phyloP scores from a whole-genome alignment of 148 eudicot species.

The Bassia scoparia region DNA sequence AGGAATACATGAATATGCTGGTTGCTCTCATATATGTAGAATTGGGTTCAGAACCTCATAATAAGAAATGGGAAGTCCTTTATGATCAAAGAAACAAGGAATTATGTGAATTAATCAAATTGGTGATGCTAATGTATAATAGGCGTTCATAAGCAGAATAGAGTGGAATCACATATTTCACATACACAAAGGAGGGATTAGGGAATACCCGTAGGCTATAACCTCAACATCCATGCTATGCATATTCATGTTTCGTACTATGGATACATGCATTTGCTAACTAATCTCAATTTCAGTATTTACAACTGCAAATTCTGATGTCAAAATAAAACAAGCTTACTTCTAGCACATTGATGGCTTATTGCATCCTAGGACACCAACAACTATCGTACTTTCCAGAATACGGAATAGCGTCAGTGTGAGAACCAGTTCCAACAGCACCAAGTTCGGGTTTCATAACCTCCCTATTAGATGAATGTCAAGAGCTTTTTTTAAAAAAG shows the following conservation, averaged over 20 bases:
- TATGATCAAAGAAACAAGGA: too few relatives aligned
- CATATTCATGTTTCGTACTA: not conserved
- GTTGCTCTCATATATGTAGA: not conserved
- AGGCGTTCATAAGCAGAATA: too few relatives aligned
- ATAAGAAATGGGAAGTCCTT: not conserved
- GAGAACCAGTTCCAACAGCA: constrained; percentile 90
- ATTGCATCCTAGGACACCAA: constrained; percentile 97
- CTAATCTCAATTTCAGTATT: not conserved
- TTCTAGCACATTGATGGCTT: constrained; percentile 76
- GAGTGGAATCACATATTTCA: too few relatives aligned
- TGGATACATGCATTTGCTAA: not conserved
- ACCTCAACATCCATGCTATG: too few relatives aligned
- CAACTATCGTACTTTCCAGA: constrained; percentile 97
- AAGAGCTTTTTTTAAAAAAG: not conserved
- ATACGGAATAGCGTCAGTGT: constrained; percentile 92
- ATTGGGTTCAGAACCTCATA: not conserved
- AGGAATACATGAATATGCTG: not conserved
- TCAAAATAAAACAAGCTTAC: constrained; percentile 30
- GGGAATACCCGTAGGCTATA: too few relatives aligned
- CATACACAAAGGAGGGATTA: too few relatives aligned
- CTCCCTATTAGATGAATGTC: constrained; percentile 44
- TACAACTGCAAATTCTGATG: not conserved
- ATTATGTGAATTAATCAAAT: too few relatives aligned
- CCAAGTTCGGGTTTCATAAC: constrained; percentile 68
- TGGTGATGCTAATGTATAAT: too few relatives aligned